Conservation (phyloP, 495 filamentous ascomycete genomes). For the Cairneyella variabilis region DNA sequence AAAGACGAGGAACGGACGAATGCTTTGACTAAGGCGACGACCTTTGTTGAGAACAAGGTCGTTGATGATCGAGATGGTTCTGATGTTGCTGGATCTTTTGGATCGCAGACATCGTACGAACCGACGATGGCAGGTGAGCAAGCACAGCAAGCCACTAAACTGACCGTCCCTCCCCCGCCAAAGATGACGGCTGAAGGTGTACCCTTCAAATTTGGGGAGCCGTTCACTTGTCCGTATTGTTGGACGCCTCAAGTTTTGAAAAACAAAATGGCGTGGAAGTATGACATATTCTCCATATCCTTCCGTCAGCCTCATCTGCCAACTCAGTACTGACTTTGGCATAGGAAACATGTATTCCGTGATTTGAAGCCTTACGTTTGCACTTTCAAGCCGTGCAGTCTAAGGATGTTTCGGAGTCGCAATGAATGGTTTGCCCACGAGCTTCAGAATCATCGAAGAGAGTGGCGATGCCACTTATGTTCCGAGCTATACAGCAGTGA, state of each 20-base stretch:
- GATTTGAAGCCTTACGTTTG: constrained; percentile 35
- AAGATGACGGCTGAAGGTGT: constrained; percentile 16
- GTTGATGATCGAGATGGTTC: neutral
- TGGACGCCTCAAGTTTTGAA: constrained; percentile 28
- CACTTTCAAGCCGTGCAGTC: constrained; percentile 17
- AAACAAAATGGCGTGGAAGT: constrained; percentile 33
- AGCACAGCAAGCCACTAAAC: neutral
- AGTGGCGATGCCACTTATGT: constrained; percentile 12
- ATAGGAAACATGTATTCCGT: neutral
- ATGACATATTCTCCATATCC: neutral
- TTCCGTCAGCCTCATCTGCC: too few species aligned
- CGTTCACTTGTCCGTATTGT: constrained; percentile 36
- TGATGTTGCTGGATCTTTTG: constrained; percentile 6
- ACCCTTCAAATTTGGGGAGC: constrained; percentile 17
- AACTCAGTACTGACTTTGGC: too few species aligned
- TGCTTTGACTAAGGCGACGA: constrained; percentile 19
- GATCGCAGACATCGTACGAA: constrained; percentile 24
- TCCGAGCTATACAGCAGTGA: neutral
- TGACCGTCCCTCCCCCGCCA: constrained; percentile 13
- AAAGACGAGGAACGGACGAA: constrained; percentile 16
- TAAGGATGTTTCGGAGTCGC: constrained; percentile 15
- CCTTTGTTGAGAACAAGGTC: constrained; percentile 8
- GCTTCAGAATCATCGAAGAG: constrained; percentile 17
- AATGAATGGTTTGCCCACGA: constrained; percentile 24
- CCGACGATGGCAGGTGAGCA: neutral